Evolutionary conservation across 1,284 basidiomycete species (phyloP).

Genomic region (Papiliotrema fonsecae): DNA sequence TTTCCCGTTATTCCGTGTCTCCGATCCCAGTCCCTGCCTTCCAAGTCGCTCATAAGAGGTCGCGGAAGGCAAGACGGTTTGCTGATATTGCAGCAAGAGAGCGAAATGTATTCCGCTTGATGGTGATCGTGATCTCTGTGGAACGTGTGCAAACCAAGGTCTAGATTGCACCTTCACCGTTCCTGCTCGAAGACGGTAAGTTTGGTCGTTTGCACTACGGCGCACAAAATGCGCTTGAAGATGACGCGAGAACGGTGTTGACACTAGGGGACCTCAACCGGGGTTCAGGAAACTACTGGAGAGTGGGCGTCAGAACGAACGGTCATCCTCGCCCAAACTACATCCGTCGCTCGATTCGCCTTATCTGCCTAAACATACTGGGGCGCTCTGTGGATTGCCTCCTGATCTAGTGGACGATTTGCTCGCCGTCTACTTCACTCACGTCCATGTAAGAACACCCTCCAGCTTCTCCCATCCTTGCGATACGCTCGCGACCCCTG

Average conservation of each 20-base stretch:
- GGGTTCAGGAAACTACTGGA: background rate
- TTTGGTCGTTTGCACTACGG: background rate
- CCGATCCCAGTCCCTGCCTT: too few species aligned
- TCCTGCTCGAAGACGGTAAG: background rate
- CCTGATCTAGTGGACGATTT: conserved; percentile 21
- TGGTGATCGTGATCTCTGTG: background rate
- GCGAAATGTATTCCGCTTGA: background rate
- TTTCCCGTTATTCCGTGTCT: too few species aligned
- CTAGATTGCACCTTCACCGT: background rate
- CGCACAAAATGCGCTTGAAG: background rate
- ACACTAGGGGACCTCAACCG: conserved; percentile 1
- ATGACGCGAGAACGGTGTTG: too few species aligned
- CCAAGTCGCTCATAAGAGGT: too few species aligned
- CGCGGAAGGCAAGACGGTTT: too few species aligned
- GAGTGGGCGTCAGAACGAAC: too few species aligned
- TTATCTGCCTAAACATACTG: too few species aligned
- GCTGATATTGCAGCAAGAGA: background rate
- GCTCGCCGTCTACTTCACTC: conserved; percentile 29
- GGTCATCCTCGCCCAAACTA: too few species aligned
- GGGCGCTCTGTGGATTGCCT: conserved; percentile 14
- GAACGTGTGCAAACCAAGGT: background rate
- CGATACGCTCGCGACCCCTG: background rate
- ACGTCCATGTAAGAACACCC: conserved; percentile 31
- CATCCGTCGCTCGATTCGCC: too few species aligned
- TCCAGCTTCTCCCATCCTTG: background rate